Evolutionary conservation across 2,329 filamentous ascomycete species (phyloP), one percentile per base, ranked within the genome.

Genomic region (Arthrocladium fulminans): DNA sequence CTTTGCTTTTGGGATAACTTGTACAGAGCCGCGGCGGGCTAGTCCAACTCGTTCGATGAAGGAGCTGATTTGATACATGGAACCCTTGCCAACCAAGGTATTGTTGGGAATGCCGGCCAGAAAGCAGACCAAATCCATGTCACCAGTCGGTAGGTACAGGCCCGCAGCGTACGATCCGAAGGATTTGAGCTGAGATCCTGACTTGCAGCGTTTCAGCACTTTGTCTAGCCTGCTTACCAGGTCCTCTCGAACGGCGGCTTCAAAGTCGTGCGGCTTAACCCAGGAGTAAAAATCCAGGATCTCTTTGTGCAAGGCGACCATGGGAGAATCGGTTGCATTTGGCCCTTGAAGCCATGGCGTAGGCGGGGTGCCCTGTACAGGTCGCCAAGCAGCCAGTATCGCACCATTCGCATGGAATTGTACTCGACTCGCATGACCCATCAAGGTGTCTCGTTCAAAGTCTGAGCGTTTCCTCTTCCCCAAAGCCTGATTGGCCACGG

Each of bases 161-260:
- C 86, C 88, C 2, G 88, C 88, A 57, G 88, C 89, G 66, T 89
- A 98, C 0, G 92, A 97, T n/a, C 92, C 92, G 63, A 98, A 98
- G 8, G 83, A 75, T 27, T 77, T 72, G 6, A 96, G 71, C 42
- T 82, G 73, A 40, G 10, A 35, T 6, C 79, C 77, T 10, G 71
- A 66, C 58, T 80, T 83, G 42, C 71, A 70, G 12, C 64, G 71
- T 50, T 72, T 73, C 59, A 94, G 74, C 2, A 75, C 73, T 15
- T 63, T 61, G 43, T 80, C 73, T 1, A 97, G 71, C 15, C 87
- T 81, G 2, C 79, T 68, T 27, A 97, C 75, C 12, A 98, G 70
- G 40, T 85, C 77, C 17, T 75, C 67, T 8, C 92, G 86, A 47
- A 95, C 79, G 2, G 74, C 71, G 52, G 88, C 75, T 65, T 98